phyloP scores from a whole-genome alignment of 495 filamentous ascomycete genomes.

The Talaromyces ruber region DNA sequence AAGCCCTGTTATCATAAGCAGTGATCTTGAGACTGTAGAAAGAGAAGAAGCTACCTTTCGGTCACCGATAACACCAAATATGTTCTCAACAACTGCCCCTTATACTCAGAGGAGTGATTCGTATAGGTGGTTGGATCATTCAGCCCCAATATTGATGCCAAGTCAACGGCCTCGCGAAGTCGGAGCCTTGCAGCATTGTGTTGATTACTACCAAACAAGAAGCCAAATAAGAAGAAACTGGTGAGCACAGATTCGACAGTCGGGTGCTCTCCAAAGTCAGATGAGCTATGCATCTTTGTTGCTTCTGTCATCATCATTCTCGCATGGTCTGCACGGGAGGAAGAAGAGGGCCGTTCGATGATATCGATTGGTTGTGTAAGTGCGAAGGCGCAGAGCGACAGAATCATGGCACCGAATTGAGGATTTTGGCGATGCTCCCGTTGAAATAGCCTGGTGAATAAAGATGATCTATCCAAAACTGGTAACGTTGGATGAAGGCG shows the following conservation, averaged over 20 bases:
- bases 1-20: conserved; percentile 39
- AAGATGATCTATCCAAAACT: conserved; percentile 57
- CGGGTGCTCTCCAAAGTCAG: conserved; percentile 67
- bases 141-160: conserved; percentile 49
- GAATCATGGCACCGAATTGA: conserved; percentile 58
- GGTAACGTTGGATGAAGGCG: conserved; percentile 77
- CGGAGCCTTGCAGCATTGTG: conserved; percentile 51
- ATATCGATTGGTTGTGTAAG: conserved; percentile 72
- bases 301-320: conserved; percentile 65
- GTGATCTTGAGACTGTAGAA: background rate
- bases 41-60: conserved; percentile 31
- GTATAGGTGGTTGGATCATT: conserved; percentile 46
- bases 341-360: conserved; percentile 29
- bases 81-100: conserved; percentile 32
- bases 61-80: conserved; percentile 55
- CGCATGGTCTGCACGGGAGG: conserved; percentile 43
- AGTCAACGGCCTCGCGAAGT: conserved; percentile 49
- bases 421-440: conserved; percentile 58
- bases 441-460: conserved; percentile 51
- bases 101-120: conserved; percentile 33
- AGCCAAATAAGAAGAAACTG: conserved; percentile 73
- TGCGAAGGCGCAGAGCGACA: conserved; percentile 74
- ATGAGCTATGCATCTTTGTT: conserved; percentile 63
- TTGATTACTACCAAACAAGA: conserved; percentile 58
- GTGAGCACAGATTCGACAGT: conserved; percentile 63